Conservation (phyloP, 164 flowering plant genomes). For the Umbilicus rupestris region DNA sequence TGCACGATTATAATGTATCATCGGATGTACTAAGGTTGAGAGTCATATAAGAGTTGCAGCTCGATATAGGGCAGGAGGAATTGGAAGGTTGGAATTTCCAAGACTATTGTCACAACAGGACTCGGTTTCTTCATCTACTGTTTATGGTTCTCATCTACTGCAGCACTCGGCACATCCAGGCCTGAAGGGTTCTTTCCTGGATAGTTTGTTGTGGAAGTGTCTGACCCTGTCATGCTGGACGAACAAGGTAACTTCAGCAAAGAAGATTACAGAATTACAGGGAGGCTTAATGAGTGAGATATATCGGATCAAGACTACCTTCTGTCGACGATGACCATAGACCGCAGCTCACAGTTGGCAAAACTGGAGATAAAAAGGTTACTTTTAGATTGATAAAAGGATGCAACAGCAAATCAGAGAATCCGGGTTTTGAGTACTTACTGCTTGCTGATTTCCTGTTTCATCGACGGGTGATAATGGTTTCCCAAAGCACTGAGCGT, state of each 20-base stretch:
- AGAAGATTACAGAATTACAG: background rate
- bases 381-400: background rate
- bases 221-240: conserved; percentile 48
- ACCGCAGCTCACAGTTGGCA: conserved; percentile 83
- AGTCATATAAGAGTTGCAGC: background rate
- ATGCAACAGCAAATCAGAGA: background rate
- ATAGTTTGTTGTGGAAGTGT: conserved; percentile 48
- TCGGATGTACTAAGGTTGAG: background rate
- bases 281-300: background rate
- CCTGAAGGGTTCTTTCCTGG: conserved; percentile 74
- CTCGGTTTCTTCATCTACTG: background rate
- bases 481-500: conserved; percentile 48
- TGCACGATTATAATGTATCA: too few species aligned
- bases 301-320: conserved; percentile 22
- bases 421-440: conserved; percentile 28
- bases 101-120: background rate
- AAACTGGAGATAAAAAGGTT: conserved; percentile 35
- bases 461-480: conserved; percentile 52
- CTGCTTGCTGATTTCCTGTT: conserved; percentile 57
- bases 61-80: background rate
- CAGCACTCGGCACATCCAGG: conserved; percentile 52
- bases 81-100: background rate
- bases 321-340: conserved; percentile 59
- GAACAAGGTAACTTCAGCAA: background rate
- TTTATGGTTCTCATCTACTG: conserved; percentile 23